Conservation (phyloP, 768 basidiomycete species). For the Hypholoma sublateritium region DNA sequence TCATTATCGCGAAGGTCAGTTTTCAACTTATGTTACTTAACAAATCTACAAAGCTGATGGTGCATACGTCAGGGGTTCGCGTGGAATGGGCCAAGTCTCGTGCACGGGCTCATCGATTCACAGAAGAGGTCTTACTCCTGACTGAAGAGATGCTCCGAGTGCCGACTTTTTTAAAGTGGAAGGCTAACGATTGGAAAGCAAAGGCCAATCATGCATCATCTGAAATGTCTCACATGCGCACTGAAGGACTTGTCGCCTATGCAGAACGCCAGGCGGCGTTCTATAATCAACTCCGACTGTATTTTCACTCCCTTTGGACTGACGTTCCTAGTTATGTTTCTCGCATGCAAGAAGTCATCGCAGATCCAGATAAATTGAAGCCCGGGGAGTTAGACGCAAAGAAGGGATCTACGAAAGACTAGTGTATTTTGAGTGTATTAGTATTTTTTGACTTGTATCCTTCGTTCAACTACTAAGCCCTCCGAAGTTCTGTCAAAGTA, state of each 20-base stretch:
- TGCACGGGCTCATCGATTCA: background rate
- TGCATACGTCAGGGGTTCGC: background rate
- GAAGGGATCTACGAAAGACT: conserved; percentile 20
- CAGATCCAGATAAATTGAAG: background rate
- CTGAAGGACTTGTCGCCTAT: background rate
- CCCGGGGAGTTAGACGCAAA: background rate
- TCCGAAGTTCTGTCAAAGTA: too few species aligned
- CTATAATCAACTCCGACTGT: background rate
- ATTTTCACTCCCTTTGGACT: background rate
- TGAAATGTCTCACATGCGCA: background rate
- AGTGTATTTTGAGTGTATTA: too few species aligned
- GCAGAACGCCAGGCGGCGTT: background rate
- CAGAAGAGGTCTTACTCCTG: background rate
- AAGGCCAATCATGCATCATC: background rate
- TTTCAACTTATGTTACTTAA: background rate
- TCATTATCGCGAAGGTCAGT: background rate
- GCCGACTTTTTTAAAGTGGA: background rate
- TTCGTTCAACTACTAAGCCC: too few species aligned
- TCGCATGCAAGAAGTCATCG: background rate
- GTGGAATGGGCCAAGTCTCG: background rate
- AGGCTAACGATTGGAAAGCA: background rate
- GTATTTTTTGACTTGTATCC: too few species aligned
- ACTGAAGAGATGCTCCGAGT: background rate
- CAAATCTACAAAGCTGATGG: too few species aligned
- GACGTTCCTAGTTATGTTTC: background rate